Conservation (phyloP, 1,284 basidiomycete species). For the Trichosporon sp. region DNA sequence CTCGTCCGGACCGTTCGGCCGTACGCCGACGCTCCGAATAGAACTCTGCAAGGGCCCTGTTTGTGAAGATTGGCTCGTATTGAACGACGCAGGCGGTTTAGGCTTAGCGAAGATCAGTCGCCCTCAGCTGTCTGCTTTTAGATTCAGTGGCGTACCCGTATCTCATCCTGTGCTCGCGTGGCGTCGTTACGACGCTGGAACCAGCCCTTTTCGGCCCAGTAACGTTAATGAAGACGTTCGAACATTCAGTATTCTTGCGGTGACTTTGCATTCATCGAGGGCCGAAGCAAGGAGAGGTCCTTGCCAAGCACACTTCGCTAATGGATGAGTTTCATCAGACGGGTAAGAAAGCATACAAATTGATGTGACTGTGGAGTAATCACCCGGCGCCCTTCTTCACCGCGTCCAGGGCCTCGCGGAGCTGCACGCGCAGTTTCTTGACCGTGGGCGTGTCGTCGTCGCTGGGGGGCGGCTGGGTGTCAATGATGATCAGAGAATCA, state of each 20-base stretch:
- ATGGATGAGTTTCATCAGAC: neutral
- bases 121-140: neutral
- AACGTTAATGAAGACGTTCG: neutral
- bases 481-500: neutral
- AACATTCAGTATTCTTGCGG: neutral
- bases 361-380: neutral
- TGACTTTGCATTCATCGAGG: neutral
- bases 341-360: neutral
- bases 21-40: neutral
- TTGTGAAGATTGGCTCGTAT: neutral
- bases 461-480: conserved; percentile 47
- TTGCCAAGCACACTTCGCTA: neutral
- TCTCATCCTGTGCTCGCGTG: neutral
- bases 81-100: neutral
- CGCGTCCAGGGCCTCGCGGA: conserved; percentile 43
- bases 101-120: neutral
- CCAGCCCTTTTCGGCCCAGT: neutral
- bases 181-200: neutral
- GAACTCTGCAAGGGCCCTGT: neutral
- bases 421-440: conserved; percentile 45
- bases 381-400: conserved; percentile 49
- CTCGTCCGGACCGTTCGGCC: too few relatives aligned
- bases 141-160: neutral
- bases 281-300: neutral
- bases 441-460: conserved; percentile 46